Evolutionary conservation across 208 protist genomes (phyloP), one percentile per base, ranked within the genome.

Genomic region (Herpetomonas samuelpessoai): DNA sequence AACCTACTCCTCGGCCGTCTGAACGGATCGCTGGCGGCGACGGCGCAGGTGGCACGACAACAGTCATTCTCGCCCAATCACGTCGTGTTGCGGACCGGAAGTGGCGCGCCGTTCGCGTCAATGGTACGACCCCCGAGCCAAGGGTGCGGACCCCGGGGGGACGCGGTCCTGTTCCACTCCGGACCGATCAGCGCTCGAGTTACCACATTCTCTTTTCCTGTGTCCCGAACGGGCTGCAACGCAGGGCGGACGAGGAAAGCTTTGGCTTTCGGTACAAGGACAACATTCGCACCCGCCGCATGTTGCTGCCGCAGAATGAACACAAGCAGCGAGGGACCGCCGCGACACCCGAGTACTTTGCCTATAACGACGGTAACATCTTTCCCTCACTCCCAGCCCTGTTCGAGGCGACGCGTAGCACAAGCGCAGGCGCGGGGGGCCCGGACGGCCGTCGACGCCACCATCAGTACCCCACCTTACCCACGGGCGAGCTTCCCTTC

Each of bases 191-290:
- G 6, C 35, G 35, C 9, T 41, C 35, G 9, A 41, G 9, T 6
- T 14, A 18, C 14, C 35, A 41, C 14, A 14, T 41, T 14, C 35
- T 41, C 9, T 41, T 81, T 24, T 58, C 61, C 25, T 83, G 76
- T 51, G 60, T 63, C 21, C 71, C 76, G 19, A 56, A 59, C 1
- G 59, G 61, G 48, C 74, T 79, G 25, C 21, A 35, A n/a, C 57
- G 58, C 24, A 57, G 48, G n/a, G 50, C 45, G 52, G 54, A 48
- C 3, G 63, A 77, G 38, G 69, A 75, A 26, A 50, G 54, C 31
- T 69, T 67, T 26, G 68, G 61, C 3, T 89, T 82, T 57, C 64
- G 54, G 46, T 79, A 65, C 60, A 75, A 58, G 45, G 83, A 89
- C 60, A 84, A 89, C 49, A 54, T 86, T 27, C 68, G 78, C 16